Evolutionary conservation across 2,329 filamentous ascomycete species (phyloP).

Genomic region (Aspergillus brunneoviolaceus): DNA sequence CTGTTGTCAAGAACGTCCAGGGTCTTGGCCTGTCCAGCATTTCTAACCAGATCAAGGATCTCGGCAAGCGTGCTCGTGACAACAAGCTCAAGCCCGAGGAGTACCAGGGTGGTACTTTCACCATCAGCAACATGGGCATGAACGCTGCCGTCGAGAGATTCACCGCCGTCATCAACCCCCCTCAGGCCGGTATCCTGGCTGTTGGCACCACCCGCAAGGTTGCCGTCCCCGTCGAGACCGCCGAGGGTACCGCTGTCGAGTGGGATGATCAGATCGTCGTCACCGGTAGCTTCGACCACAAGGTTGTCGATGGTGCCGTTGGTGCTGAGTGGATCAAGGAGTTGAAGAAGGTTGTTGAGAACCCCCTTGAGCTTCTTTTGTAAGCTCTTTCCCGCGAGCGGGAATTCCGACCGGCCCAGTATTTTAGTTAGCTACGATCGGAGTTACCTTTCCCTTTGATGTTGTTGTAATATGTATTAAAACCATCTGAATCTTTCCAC

Average conservation of each 20-base stretch:
- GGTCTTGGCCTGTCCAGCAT: conserved; percentile 84
- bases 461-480: conserved; percentile 40
- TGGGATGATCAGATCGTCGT: conserved; percentile 98
- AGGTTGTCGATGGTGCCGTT: conserved; percentile 94
- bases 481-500: conserved; percentile 22
- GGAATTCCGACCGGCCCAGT: conserved; percentile 14
- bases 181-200: conserved; percentile 91
- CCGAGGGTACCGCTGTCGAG: conserved; percentile 76
- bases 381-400: conserved; percentile 48
- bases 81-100: conserved; percentile 99
- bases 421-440: conserved; percentile 20
- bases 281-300: conserved; percentile 97
- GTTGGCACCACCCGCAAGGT: conserved; percentile 96
- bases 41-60: conserved; percentile 87
- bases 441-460: conserved; percentile 17
- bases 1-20: conserved; percentile 89
- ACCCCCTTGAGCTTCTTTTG: conserved; percentile 90
- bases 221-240: conserved; percentile 78
- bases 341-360: conserved; percentile 97
- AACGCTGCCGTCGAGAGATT: conserved; percentile 95
- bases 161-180: conserved; percentile 98
- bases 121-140: conserved; percentile 99
- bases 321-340: conserved; percentile 96
- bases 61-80: conserved; percentile 92
- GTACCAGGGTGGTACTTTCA: conserved; percentile 98